A percentile compares a stretch with the other conserved stretches of the same genome.
Evolutionary conservation across 805 yeast genomes (phyloP).

Genomic region (Deakozyma indianensis): DNA sequence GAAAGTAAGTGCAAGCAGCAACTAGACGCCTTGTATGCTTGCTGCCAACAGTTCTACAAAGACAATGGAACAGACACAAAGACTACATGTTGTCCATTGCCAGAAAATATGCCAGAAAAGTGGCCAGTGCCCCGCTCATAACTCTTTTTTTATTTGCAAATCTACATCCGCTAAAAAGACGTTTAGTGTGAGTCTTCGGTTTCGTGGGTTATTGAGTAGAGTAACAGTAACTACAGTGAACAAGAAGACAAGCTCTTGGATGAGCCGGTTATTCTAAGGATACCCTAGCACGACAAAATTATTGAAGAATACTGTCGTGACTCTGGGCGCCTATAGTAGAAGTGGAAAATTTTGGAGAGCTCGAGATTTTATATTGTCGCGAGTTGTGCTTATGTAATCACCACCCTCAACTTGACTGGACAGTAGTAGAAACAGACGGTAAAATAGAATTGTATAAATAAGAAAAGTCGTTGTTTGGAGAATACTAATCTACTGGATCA

Average conservation of each 20-base stretch:
- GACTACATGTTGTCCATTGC: conserved; percentile 69
- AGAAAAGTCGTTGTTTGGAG: too few species aligned
- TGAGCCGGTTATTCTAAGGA: background rate
- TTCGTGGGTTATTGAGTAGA: background rate
- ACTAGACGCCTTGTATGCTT: conserved; percentile 58
- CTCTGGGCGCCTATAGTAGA: background rate
- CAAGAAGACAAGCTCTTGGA: background rate
- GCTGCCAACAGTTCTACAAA: conserved; percentile 57
- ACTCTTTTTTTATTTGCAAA: background rate
- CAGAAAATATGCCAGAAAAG: conserved; percentile 22
- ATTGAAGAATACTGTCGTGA: background rate
- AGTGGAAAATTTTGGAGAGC: background rate
- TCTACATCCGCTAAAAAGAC: background rate
- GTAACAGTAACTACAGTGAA: background rate
- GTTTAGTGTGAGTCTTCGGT: background rate
- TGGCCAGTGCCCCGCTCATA: too few species aligned
- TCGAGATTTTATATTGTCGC: too few species aligned
- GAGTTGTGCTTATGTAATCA: too few species aligned
- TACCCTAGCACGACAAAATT: conserved; percentile 1
- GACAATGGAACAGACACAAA: conserved; percentile 43
- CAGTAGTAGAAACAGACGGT: too few species aligned
- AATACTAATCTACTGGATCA: conserved; percentile 20
- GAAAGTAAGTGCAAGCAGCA: conserved; percentile 59
- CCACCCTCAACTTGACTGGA: too few species aligned
- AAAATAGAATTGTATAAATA: too few species aligned